These are phyloP conservation scores for Pisolithus sp. DNA, from an alignment of 768 basidiomycete genomes.

Conservation along the genomic window DNA sequence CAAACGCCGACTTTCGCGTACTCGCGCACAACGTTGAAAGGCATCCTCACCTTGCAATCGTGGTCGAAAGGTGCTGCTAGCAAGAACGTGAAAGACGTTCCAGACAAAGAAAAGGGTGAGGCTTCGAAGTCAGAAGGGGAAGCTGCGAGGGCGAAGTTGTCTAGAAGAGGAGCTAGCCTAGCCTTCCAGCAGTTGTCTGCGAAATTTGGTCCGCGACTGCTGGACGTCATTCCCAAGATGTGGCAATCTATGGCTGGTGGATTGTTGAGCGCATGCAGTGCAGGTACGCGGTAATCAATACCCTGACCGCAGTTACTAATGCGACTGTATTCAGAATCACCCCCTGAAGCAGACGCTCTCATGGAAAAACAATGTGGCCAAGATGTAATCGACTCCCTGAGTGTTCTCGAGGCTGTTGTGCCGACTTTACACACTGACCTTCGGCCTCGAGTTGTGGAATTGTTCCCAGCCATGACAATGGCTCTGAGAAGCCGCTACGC, in stretches of 20 bases:
- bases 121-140: conserved; percentile 44
- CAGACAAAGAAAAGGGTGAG: conserved; percentile 37
- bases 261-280: conserved; percentile 57
- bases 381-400: conserved; percentile 88
- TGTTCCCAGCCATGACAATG: conserved; percentile 71
- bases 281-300: conserved; percentile 42
- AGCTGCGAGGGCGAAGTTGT: conserved; percentile 56
- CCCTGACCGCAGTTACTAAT: neutral
- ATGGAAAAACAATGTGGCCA: conserved; percentile 77
- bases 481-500: conserved; percentile 84
- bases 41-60: conserved; percentile 70
- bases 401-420: conserved; percentile 77
- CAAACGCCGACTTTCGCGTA: conserved; percentile 86
- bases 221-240: conserved; percentile 84
- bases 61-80: conserved; percentile 31
- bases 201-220: conserved; percentile 65
- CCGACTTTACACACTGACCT: conserved; percentile 69
- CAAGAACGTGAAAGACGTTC: conserved; percentile 33
- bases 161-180: conserved; percentile 77
- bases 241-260: conserved; percentile 91
- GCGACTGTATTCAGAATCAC: conserved; percentile 36
- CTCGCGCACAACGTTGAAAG: conserved; percentile 52
- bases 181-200: conserved; percentile 76
- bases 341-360: conserved; percentile 51
- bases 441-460: conserved; percentile 57